A percentile compares a stretch with the other conserved stretches of the same genome.
Conservation (phyloP, 768 basidiomycete genomes). For the Strobilomyces echinocephalus region DNA sequence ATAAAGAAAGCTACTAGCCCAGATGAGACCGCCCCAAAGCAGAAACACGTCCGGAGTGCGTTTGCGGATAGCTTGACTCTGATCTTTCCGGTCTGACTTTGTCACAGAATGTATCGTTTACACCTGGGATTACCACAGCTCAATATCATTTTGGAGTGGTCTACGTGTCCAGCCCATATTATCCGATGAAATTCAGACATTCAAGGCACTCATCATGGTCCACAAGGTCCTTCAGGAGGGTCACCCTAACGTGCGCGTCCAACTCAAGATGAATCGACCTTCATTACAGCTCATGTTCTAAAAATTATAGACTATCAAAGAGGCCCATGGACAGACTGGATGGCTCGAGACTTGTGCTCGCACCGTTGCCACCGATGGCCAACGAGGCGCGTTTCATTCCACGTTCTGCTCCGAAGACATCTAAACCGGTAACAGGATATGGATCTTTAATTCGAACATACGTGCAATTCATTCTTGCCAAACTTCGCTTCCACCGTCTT, state of each 20-base stretch:
- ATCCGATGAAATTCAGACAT: constrained; percentile 95
- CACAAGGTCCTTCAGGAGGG: constrained; percentile 99
- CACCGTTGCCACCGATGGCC: constrained; percentile 75
- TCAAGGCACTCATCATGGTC: constrained; percentile 95
- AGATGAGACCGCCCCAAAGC: constrained; percentile 95
- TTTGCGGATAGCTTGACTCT: constrained; percentile 18
- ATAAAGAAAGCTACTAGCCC: constrained; percentile 98
- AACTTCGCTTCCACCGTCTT: constrained; percentile 91
- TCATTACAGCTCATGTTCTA: constrained; percentile 9
- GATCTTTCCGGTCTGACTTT: constrained; percentile 11
- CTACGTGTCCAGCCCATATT: constrained; percentile 95
- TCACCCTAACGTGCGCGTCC: constrained; percentile 71
- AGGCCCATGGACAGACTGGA: constrained; percentile 92
- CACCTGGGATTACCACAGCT: constrained; percentile 99
- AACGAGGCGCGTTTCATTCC: constrained; percentile 51
- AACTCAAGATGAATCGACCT: background rate
- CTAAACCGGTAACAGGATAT: constrained; percentile 57
- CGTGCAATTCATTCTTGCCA: constrained; percentile 91
- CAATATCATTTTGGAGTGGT: constrained; percentile 96
- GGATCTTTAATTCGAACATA: constrained; percentile 91
- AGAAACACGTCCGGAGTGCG: constrained; percentile 98
- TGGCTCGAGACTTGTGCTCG: constrained; percentile 98
- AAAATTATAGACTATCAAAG: constrained; percentile 76
- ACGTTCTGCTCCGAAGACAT: background rate
- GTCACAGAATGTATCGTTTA: constrained; percentile 90